Base-by-base conservation (phyloP, 768 basidiomycete genomes). In the Leccinum subtestaceum region DNA sequence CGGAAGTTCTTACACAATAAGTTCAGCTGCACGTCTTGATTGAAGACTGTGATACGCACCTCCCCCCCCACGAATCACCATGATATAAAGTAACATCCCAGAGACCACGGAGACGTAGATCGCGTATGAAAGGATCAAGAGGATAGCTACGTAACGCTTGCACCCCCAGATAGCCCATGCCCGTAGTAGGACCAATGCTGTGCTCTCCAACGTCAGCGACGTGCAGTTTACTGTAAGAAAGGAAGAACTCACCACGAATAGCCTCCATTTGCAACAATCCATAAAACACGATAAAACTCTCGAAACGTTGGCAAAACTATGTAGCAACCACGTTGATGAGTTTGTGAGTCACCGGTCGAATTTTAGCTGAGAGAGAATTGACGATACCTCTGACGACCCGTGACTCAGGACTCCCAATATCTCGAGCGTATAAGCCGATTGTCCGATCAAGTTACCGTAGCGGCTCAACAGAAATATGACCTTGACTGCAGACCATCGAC, bases 91-190 rank as follows among this genome's bases (percentile, higher is more conserved):
- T n/a, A 43, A 2, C 47, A 38, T 19, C n/a, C 31, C 34, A 2
- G 19, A 2, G 32, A 4, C 8, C 19, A 48, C n/a, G 9, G n/a
- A 12, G 13, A 57, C 0, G 15, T 64, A 67, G 12, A 45, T 0
- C 4, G 19, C 10, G 2, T 67, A 66, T 5, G 43, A 3, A 3
- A 25, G 1, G 8, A 59, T 45, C 11, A 67, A 4, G 0, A 19
- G 2, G 4, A 46, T 15, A 7, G 55, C 50, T 4, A 53, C 12
- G 9, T 9, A 4, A 23, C 23, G 21, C 17, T 23, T 21, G 23
- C 58, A 58, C 5, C 62, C 59, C 65, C 59, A 67, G 15, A 63
- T 57, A 5, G 62, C 62, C 62, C 65, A 61, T 2, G 55, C 65
- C 12, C 65, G 59, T 17, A 64, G 5, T 31, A 67, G 40, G 11